Evolutionary conservation across 1,284 basidiomycete genomes (phyloP).

Genomic region (Cutaneotrichosporon sp.): DNA sequence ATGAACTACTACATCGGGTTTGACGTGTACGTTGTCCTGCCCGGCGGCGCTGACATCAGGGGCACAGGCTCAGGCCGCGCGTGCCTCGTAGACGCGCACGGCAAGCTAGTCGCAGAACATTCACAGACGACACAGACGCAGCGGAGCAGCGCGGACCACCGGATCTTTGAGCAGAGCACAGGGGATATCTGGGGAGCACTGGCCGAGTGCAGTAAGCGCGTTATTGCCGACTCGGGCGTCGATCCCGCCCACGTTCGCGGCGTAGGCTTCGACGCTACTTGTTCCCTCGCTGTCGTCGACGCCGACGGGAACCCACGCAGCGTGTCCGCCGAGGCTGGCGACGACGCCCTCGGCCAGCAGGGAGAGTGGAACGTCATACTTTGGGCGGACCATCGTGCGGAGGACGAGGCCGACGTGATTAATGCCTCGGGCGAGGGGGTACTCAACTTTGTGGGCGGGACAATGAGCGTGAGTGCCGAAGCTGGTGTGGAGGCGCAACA

Average conservation of each 20-base stretch:
- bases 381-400: conserved; percentile 87
- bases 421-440: conserved; percentile 79
- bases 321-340: conserved; percentile 56
- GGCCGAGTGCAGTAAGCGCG: conserved; percentile 62
- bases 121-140: conserved; percentile 76
- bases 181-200: conserved; percentile 81
- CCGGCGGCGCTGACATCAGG: conserved; percentile 35
- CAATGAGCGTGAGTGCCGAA: conserved; percentile 72
- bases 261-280: conserved; percentile 94
- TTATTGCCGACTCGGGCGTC: conserved; percentile 60
- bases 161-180: conserved; percentile 80
- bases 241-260: conserved; percentile 69
- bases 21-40: conserved; percentile 51
- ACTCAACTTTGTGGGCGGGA: conserved; percentile 90
- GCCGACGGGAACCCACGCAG: conserved; percentile 66
- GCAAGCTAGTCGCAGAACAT: conserved; percentile 63
- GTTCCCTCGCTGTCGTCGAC: conserved; percentile 84
- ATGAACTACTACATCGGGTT: conserved; percentile 55
- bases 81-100: conserved; percentile 68
- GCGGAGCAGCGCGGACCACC: conserved; percentile 74
- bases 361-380: conserved; percentile 80
- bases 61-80: conserved; percentile 93
- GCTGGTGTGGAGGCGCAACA: too few relatives aligned
- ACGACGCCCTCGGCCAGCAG: conserved; percentile 51
- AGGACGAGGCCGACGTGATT: conserved; percentile 83